These are phyloP conservation scores for Trichocomaceae sp. DNA, from an alignment of 2,329 filamentous ascomycete genomes.

Conservation along the genomic window DNA sequence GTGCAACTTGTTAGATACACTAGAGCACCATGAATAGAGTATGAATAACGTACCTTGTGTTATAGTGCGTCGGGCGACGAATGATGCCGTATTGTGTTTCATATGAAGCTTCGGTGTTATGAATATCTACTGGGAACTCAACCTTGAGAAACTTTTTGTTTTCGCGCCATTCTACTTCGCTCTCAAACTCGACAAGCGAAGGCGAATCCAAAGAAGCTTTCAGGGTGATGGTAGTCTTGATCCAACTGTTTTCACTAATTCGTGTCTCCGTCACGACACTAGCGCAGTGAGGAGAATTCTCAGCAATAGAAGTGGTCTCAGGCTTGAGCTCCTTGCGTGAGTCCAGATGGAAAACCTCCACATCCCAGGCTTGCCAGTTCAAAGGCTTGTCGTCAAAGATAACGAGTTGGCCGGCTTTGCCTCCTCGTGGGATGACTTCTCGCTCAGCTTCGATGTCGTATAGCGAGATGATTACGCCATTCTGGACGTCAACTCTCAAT, in stretches of 20 bases:
- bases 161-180: conserved; percentile 94
- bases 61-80: conserved; percentile 90
- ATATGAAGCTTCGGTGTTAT: conserved; percentile 87
- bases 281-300: conserved; percentile 66
- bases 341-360: conserved; percentile 90
- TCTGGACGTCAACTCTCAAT: conserved; percentile 63
- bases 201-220: conserved; percentile 60
- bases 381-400: conserved; percentile 96
- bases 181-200: conserved; percentile 68
- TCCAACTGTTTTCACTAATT: conserved; percentile 79
- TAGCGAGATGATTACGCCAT: conserved; percentile 76
- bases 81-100: conserved; percentile 92
- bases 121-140: conserved; percentile 88
- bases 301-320: conserved; percentile 62
- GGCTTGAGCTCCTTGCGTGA: conserved; percentile 70
- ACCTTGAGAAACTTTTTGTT: conserved; percentile 98
- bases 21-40: background rate
- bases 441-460: conserved; percentile 67
- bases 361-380: conserved; percentile 97
- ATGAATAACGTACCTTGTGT: conserved; percentile 60
- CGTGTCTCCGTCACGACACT: conserved; percentile 77
- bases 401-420: conserved; percentile 83
- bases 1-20: conserved; percentile 17
- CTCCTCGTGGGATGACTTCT: conserved; percentile 65
- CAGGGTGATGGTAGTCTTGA: conserved; percentile 79